A percentile compares a stretch with the other conserved stretches of the same genome.
Conservation (phyloP, 2,329 filamentous ascomycete species). For the Fusarium neocosmosporiellum region DNA sequence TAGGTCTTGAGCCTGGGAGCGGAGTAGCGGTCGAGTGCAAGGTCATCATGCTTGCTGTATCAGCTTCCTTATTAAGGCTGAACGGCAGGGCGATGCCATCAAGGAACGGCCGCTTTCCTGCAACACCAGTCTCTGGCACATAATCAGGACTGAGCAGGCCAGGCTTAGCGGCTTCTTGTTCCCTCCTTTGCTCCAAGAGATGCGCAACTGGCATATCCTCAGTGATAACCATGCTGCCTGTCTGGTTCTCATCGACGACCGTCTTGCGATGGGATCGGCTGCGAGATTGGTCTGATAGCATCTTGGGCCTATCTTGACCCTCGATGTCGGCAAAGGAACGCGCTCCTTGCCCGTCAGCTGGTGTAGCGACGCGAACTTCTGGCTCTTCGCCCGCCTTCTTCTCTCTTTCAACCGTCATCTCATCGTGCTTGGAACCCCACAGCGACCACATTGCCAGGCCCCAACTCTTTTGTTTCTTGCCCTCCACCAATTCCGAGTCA, state of each 20-base stretch:
- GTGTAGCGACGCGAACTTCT: slow-evolving; percentile 47
- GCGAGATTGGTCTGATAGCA: slow-evolving; percentile 42
- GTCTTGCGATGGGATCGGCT: slow-evolving; percentile 57
- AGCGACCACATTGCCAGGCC: slow-evolving; percentile 86
- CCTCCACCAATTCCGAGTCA: slow-evolving; percentile 53
- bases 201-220: slow-evolving; percentile 57
- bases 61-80: slow-evolving; percentile 70
- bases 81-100: slow-evolving; percentile 80
- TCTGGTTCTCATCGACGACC: slow-evolving; percentile 65
- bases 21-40: slow-evolving; percentile 58
- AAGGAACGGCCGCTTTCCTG: slow-evolving; percentile 73
- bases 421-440: slow-evolving; percentile 91
- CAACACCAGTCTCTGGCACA: slow-evolving; percentile 60
- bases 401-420: slow-evolving; percentile 74
- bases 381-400: slow-evolving; percentile 59
- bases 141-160: slow-evolving; percentile 58
- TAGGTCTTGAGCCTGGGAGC: slow-evolving; percentile 46
- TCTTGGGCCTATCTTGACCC: slow-evolving; percentile 48
- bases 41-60: slow-evolving; percentile 78
- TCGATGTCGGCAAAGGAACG: slow-evolving; percentile 55
- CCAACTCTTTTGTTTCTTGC: slow-evolving; percentile 73
- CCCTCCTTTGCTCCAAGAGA: slow-evolving; percentile 56
- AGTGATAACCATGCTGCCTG: slow-evolving; percentile 46
- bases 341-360: slow-evolving; percentile 57
- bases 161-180: slow-evolving; percentile 52